These are phyloP conservation scores for Linanthus parryae DNA, from an alignment of 148 eudicot species.

Conservation along the genomic window DNA sequence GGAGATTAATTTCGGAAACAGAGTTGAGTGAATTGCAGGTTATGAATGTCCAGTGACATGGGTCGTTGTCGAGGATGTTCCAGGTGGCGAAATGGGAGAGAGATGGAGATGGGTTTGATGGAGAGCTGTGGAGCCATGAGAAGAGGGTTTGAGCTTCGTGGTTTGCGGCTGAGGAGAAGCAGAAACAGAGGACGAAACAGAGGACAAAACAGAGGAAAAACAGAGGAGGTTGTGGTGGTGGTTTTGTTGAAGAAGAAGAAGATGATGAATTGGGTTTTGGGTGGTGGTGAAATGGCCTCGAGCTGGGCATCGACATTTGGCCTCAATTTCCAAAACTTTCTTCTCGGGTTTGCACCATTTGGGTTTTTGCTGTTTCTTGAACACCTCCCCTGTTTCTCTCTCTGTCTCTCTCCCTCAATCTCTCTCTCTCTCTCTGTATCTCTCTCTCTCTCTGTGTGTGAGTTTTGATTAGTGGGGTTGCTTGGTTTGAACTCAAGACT, in stretches of 20 bases:
- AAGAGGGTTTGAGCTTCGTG: slow-evolving; percentile 36
- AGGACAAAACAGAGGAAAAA: slow-evolving; percentile 2
- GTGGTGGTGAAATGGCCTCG: no score
- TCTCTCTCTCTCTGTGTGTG: slow-evolving; percentile 19
- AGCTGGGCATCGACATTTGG: no score
- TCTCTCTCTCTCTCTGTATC: background rate
- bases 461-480: slow-evolving; percentile 17
- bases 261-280: no score
- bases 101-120: slow-evolving; percentile 8
- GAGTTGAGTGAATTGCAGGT: slow-evolving; percentile 39
- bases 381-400: no score
- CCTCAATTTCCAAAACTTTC: slow-evolving; percentile 54
- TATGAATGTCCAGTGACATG: slow-evolving; percentile 75
- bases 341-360: slow-evolving; percentile 40
- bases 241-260: slow-evolving; percentile 7
- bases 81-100: slow-evolving; percentile 24
- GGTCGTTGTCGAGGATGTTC: slow-evolving; percentile 46
- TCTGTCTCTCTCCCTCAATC: background rate
- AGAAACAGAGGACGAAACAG: slow-evolving; percentile 11
- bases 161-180: slow-evolving; percentile 19
- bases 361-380: no score
- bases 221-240: slow-evolving; percentile 1
- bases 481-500: slow-evolving; percentile 35
- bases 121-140: slow-evolving; percentile 51
- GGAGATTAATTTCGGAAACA: slow-evolving; percentile 44